Conservation (phyloP, 176 grass and related monocot species). For the Musa acuminata region DNA sequence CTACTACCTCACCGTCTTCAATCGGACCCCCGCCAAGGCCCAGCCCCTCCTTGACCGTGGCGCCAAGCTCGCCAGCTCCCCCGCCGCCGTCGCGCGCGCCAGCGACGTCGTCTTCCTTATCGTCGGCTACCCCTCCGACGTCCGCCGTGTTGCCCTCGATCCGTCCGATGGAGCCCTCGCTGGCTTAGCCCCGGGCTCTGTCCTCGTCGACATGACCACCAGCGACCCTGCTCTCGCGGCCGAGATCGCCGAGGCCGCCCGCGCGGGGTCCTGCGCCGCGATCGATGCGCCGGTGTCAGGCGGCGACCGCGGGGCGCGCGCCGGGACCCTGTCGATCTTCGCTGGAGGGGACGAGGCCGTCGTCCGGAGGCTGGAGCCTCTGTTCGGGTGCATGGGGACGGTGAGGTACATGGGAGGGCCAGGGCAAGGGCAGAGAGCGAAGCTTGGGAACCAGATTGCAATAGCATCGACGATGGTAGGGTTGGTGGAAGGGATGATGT, state of each 20-base stretch:
- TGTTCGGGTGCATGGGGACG: conserved; percentile 81
- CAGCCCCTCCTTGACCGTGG: conserved; percentile 49
- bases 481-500: conserved; percentile 89
- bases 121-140: conserved; percentile 84
- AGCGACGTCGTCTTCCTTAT: conserved; percentile 98
- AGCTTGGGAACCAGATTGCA: conserved; percentile 91
- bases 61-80: conserved; percentile 37
- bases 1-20: conserved; percentile 71
- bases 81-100: conserved; percentile 35
- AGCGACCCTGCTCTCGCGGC: conserved; percentile 66
- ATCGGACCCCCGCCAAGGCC: conserved; percentile 60
- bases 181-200: conserved; percentile 48
- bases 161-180: conserved; percentile 50
- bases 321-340: conserved; percentile 72
- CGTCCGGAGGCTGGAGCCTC: conserved; percentile 40
- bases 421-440: conserved; percentile 73
- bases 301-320: conserved; percentile 69
- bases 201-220: conserved; percentile 95
- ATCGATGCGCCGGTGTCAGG: conserved; percentile 80
- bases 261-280: conserved; percentile 36
- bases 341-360: conserved; percentile 46
- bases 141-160: conserved; percentile 62
- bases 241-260: conserved; percentile 49
- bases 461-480: conserved; percentile 97
- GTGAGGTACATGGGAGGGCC: conserved; percentile 78